Percentiles rank a stretch among this genome's conserved stretches.
Evolutionary conservation across 2,329 filamentous ascomycete genomes (phyloP).

Genomic region (Aureobasidium sp.): DNA sequence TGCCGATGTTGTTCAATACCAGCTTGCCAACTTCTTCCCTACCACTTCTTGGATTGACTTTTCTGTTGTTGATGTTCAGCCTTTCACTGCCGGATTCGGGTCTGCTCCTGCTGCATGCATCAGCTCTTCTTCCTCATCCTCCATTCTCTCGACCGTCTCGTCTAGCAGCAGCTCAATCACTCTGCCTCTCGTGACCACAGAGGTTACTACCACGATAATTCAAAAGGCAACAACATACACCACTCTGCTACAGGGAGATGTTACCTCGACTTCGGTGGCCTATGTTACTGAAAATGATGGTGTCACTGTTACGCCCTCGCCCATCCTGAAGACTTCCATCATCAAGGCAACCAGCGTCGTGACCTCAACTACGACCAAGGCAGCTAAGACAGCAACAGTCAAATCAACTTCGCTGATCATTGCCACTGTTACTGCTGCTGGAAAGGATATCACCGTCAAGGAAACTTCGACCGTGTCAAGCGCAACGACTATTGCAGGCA

Average conservation of each 20-base stretch:
- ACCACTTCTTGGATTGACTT: slow-evolving; percentile 39
- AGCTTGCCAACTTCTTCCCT: slow-evolving; percentile 37
- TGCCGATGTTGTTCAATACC: slow-evolving; percentile 32
- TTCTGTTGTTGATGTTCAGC: slow-evolving; percentile 32
- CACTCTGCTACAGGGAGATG: slow-evolving; percentile 23
- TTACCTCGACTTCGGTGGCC: slow-evolving; percentile 21
- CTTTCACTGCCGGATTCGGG: slow-evolving; percentile 32
- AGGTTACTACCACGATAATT: slow-evolving; percentile 9
- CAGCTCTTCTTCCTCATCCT: slow-evolving; percentile 21
- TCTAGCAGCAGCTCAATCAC: slow-evolving; percentile 11
- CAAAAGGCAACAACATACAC: slow-evolving; percentile 25
- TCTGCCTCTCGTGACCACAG: neutral
- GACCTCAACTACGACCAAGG: slow-evolving; percentile 17
- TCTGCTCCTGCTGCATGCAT: slow-evolving; percentile 25
- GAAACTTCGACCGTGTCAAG: slow-evolving; percentile 10
- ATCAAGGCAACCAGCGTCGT: slow-evolving; percentile 22
- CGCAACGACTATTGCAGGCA: slow-evolving; percentile 17
- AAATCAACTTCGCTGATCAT: slow-evolving; percentile 21
- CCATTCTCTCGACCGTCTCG: slow-evolving; percentile 12
- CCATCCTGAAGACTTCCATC: slow-evolving; percentile 23
- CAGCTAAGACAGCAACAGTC: slow-evolving; percentile 17
- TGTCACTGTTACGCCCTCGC: slow-evolving; percentile 29
- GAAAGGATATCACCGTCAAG: slow-evolving; percentile 17
- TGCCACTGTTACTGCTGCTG: slow-evolving; percentile 15
- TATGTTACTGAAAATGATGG: slow-evolving; percentile 28